A percentile compares a stretch with the other conserved stretches of the same genome.
phyloP scores from a whole-genome alignment of 1,284 basidiomycete species.

The Trametes hirsuta region DNA sequence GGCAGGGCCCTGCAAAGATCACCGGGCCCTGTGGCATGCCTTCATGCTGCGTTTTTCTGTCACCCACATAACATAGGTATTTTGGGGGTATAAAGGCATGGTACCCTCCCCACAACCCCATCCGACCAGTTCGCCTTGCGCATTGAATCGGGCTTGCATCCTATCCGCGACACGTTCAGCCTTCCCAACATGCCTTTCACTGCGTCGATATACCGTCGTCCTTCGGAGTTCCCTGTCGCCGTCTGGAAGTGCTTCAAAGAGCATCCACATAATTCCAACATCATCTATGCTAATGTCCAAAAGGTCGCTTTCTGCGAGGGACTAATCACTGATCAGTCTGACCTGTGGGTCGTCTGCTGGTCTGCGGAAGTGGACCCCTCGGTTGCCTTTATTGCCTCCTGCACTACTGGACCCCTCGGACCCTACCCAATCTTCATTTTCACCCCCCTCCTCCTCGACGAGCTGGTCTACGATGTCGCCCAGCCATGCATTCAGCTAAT shows the following conservation, averaged over 20 bases:
- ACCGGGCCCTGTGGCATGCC: no score
- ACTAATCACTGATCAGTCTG: conserved; percentile 25
- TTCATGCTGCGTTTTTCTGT: no score
- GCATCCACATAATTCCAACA: conserved; percentile 52
- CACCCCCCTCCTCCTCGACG: conserved; percentile 27
- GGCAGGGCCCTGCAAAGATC: no score
- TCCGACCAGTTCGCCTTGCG: no score
- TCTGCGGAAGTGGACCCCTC: conserved; percentile 19
- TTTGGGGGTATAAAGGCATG: no score
- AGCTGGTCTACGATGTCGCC: conserved; percentile 35
- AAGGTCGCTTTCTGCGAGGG: conserved; percentile 26
- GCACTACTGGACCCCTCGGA: conserved; percentile 55
- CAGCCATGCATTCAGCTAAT: conserved; percentile 31
- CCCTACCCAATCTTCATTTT: conserved; percentile 51
- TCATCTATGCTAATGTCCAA: conserved; percentile 54
- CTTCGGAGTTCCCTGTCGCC: conserved; percentile 34
- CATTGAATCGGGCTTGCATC: no score
- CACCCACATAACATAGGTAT: no score
- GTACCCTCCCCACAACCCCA: no score
- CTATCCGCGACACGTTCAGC: background rate
- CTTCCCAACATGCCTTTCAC: conserved; percentile 15
- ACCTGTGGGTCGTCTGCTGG: conserved; percentile 58
- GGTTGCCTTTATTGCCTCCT: conserved; percentile 61
- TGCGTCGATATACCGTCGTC: conserved; percentile 36
- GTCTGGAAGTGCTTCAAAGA: conserved; percentile 45